Evolutionary conservation across 1,139 yeast genomes (phyloP), one percentile per base, ranked within the genome.

Genomic region (Pichia sp.): DNA sequence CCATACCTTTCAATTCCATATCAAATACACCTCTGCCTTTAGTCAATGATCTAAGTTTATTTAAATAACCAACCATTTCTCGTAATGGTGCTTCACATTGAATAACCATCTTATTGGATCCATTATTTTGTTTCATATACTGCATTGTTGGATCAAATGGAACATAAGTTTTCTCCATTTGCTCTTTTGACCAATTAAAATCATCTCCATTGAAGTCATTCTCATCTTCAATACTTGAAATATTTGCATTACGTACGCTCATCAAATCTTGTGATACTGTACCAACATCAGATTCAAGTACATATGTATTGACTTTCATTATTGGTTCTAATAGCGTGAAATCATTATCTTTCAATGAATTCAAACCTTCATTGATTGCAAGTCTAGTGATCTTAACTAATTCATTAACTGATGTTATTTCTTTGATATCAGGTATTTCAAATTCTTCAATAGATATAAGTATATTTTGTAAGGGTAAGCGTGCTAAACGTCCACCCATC

Each of bases 11-110:
- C 50, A 81, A 84, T 18, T 74, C 72, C 95, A 88, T 84, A 48
- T 79, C 78, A 57, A 84, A 86, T 2, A 79, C 74, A 3, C 93
- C 95, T 39, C 95, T 69, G 1, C 98, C 98, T 56, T 86, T 89
- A 1, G 97, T 89, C 53, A 88, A 67, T 31, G 94, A 80, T 54
- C 97, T 66, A 36, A 91, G 64, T 44, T 75, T 77, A 6, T 80
- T 77, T 41, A 86, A 70, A 57, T 91, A 91, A 1, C 96, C 95
- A 41, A 89, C 74, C 96, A 91, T 88, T 49, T 83, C 94, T 48
- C 81, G 72, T 52, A 91, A 67, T 9, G 98, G 97, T 0, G 89
- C 89, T 43, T 73, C 75, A 0, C 96, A 96, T 14, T 67, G 65
- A 31, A 89, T 74, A 3, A 74, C 64, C 54, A 84, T 83, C 40